phyloP scores from a whole-genome alignment of 1,284 basidiomycete species.

The Apiotrichum porosum region DNA sequence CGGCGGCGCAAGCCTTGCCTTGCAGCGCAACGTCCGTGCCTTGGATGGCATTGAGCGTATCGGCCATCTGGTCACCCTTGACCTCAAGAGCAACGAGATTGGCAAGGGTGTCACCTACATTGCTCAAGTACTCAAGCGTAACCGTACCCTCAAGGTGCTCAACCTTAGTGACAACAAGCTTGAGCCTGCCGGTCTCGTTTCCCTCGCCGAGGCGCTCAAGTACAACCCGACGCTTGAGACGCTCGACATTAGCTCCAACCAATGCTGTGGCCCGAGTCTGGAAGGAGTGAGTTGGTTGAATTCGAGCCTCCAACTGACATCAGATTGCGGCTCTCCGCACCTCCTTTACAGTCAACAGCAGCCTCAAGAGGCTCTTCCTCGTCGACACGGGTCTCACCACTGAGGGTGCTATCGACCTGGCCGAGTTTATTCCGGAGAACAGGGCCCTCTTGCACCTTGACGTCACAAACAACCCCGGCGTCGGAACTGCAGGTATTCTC shows the following conservation, averaged over 20 bases:
- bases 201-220: conserved; percentile 90
- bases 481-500: conserved; percentile 88
- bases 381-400: conserved; percentile 76
- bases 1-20: conserved; percentile 37
- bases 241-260: conserved; percentile 86
- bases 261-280: conserved; percentile 78
- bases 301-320: background rate
- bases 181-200: conserved; percentile 71
- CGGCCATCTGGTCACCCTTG: conserved; percentile 79
- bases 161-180: conserved; percentile 93
- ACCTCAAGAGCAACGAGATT: conserved; percentile 87
- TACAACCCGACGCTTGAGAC: conserved; percentile 93
- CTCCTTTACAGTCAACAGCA: conserved; percentile 86
- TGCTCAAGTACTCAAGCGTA: conserved; percentile 90
- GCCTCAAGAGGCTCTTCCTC: conserved; percentile 87
- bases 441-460: conserved; percentile 82
- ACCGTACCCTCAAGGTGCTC: conserved; percentile 87
- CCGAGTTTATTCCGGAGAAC: conserved; percentile 92
- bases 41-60: conserved; percentile 77
- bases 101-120: conserved; percentile 82
- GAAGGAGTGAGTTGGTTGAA: conserved; percentile 68
- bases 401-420: conserved; percentile 80
- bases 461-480: conserved; percentile 64
- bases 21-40: conserved; percentile 66
- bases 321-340: conserved; percentile 83